A percentile compares a stretch with the other conserved stretches of the same genome.
Evolutionary conservation across 768 basidiomycete genomes (phyloP).

Genomic region (Pleurotus cornucopiae): DNA sequence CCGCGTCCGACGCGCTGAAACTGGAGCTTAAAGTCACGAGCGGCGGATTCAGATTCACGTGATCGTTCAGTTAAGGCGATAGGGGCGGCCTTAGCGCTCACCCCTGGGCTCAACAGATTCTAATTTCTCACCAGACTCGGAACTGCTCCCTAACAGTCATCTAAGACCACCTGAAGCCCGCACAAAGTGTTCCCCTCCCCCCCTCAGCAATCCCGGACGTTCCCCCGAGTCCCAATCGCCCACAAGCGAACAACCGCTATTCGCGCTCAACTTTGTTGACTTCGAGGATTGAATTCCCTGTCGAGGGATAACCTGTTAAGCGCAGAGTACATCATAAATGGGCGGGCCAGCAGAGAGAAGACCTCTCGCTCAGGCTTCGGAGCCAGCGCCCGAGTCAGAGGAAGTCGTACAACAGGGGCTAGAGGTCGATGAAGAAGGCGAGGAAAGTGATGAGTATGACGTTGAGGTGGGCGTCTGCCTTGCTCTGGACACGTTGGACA

Average conservation of each 20-base stretch:
- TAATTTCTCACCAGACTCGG: slow-evolving; percentile 2
- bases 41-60: background rate
- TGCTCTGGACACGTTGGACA: background rate
- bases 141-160: background rate
- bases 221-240: background rate
- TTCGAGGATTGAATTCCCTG: background rate
- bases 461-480: slow-evolving; percentile 9
- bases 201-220: background rate
- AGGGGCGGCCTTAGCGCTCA: background rate
- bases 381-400: background rate
- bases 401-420: slow-evolving; percentile 12
- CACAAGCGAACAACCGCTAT: background rate
- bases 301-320: background rate
- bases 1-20: no score
- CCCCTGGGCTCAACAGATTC: background rate
- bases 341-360: background rate
- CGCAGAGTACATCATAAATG: no score
- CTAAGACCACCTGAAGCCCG: background rate
- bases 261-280: no score
- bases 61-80: background rate
- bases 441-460: slow-evolving; percentile 14
- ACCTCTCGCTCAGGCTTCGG: background rate
- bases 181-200: background rate
- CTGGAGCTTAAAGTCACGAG: no score
- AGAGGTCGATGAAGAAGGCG: slow-evolving; percentile 13